Base-by-base conservation (phyloP, 2,329 filamentous ascomycete genomes). In the Diplodia seriata region DNA sequence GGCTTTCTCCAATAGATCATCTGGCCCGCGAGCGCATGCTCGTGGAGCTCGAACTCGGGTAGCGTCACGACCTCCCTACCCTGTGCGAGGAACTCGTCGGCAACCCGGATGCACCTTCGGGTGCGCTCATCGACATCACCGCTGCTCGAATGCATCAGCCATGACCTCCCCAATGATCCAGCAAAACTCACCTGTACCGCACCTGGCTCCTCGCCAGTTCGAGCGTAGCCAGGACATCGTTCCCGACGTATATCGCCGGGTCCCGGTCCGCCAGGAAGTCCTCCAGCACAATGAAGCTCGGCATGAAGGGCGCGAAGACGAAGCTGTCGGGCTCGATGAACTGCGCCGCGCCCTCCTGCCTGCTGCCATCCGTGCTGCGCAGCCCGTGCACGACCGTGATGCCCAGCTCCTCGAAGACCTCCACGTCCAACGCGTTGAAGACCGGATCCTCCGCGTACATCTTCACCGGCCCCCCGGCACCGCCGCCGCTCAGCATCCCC, bases 261-360 rank as follows among this genome's bases (percentile, higher is more conserved):
- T 79, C 68, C 26, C 71, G 74, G 2, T 49, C 70, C 18, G 71
- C 74, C 23, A 80, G 61, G 54, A 79, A 77, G 0, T 71, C 55
- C 0, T 76, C 75, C 1, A 79, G 70, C 0, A 79, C 71, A 18
- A 79, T 64, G 36, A 72, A 73, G 74, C 77, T 78, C 18, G 79
- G 77, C 29, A 80, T 74, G 40, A 79, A 80, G 0, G 78, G 78
- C 36, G 76, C 75, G 66, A 73, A 79, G 3, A 79, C 72, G 38
- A 79, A 78, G 1, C 74, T 70, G 0, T 49, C 31, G 0, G 67
- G 14, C 0, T 71, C 66, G 20, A 79, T 76, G 23, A 74, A 69
- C 23, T 67, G 51, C 31, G 50, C 47, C 26, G 68, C 66, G 0
- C 47, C 55, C 33, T 53, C 51, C 43, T 57, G 43, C 65, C 36